A percentile compares a stretch with the other conserved stretches of the same genome.
Conservation (phyloP, 352 stramenopile genomes). For the Pythium dissotocum region DNA sequence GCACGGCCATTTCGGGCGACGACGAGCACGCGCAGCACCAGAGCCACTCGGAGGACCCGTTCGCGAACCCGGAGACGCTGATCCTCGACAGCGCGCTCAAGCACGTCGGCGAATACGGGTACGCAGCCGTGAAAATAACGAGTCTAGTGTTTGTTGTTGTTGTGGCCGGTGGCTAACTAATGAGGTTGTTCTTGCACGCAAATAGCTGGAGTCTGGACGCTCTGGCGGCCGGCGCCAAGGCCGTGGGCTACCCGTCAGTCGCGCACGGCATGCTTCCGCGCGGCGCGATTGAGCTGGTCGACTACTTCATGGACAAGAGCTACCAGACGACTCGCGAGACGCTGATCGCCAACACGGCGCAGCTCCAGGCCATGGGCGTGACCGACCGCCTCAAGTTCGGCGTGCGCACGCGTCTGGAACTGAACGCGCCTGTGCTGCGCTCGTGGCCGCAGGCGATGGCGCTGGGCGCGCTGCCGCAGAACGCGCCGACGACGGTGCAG, state of each 20-base stretch:
- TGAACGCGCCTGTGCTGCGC: constrained; percentile 56
- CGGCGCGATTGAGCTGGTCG: constrained; percentile 76
- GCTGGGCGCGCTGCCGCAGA: constrained; percentile 69
- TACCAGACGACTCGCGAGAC: constrained; percentile 56
- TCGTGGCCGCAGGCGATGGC: constrained; percentile 84
- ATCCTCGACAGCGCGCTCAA: constrained; percentile 60
- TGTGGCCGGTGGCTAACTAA: neutral
- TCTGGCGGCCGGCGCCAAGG: constrained; percentile 64
- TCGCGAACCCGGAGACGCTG: constrained; percentile 43
- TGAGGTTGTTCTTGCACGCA: constrained; percentile 3
- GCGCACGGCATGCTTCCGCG: constrained; percentile 83
- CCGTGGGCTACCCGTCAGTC: constrained; percentile 72
- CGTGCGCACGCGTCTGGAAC: constrained; percentile 64
- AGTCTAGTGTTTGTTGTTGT: neutral
- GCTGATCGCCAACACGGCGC: constrained; percentile 57
- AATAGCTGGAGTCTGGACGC: constrained; percentile 76
- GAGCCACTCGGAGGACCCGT: constrained; percentile 11
- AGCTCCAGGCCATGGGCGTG: constrained; percentile 66
- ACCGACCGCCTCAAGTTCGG: constrained; percentile 85
- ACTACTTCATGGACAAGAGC: constrained; percentile 86
- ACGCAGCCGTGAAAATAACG: neutral
- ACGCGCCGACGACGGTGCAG: constrained; percentile 68
- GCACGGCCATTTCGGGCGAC: constrained; percentile 8
- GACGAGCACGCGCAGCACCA: constrained; percentile 9
- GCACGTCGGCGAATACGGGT: constrained; percentile 56